Base-by-base conservation (phyloP, 73 alveolate species). In the Paramecium sexaurelia region DNA sequence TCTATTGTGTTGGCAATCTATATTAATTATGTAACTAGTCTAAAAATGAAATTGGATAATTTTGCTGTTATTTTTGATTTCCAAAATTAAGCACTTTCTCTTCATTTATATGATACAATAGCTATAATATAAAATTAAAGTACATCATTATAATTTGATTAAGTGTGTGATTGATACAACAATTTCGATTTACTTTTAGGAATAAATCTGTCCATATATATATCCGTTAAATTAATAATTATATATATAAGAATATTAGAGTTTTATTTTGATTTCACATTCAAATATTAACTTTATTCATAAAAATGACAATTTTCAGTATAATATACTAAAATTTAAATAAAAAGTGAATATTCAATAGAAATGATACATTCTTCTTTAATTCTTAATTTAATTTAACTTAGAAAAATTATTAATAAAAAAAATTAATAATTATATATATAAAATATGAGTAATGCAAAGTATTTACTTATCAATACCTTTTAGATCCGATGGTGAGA, bases 21-120 rank as follows among this genome's bases (percentile, higher is more conserved):
- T 71, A 71, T 86, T 55, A 35, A 35, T 66, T 75, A 57, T 61
- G 84, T 40, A 75, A 61, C 87, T 86, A 40, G n/a, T 75, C 68
- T 6, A 86, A 26, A 37, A 71, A 86, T 61, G 82, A 45, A 29
- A 55, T 55, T 39, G 35, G 84, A 55, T 51, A 20, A 86, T 86
- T 86, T 32, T 71, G 73, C 47, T 57, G 86, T 66, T 71, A 37
- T 71, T 71, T 55, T 86, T 56, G 73, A 35, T 75, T 86, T 11
- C 69, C 69, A 61, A 86, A 86, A 35, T 55, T 57, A 5, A 86
- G 73, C 29, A 86, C 93, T 86, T 71, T 86, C 13, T 86, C 84
- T 13, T 86, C 84, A 39, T 86, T 43, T 17, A 61, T 86, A n/a
- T 86, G 82, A 71, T 86, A 61, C 55, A 55, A 55, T 37, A 61